Percentiles rank a stretch among this genome's conserved stretches.
Conservation (phyloP, 768 basidiomycete species). For the Lentinus tigrinus region DNA sequence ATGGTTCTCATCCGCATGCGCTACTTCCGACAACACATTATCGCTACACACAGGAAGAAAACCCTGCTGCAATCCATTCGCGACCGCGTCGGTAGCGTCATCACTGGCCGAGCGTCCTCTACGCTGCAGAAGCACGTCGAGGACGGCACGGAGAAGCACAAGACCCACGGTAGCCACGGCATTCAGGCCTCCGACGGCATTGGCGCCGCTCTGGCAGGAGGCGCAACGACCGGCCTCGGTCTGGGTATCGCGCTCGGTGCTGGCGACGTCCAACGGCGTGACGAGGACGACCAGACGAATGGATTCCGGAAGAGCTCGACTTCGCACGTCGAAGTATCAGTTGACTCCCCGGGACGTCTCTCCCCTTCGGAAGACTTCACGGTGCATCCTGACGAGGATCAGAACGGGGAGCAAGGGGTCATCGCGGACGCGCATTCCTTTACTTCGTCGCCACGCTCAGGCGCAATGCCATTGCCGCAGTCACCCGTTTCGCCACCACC, state of each 20-base stretch:
- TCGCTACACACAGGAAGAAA: constrained; percentile 13
- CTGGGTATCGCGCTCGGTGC: constrained; percentile 11
- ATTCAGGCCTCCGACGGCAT: constrained; percentile 21
- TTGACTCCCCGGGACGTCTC: constrained; percentile 1
- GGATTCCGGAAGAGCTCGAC: constrained; percentile 1
- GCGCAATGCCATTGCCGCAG: constrained; percentile 24
- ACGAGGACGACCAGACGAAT: background rate
- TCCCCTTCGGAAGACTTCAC: constrained; percentile 12
- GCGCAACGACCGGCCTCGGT: constrained; percentile 19
- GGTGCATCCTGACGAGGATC: constrained; percentile 4
- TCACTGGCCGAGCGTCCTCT: background rate
- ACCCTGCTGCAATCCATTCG: constrained; percentile 10
- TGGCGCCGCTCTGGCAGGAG: constrained; percentile 23
- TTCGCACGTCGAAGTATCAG: background rate
- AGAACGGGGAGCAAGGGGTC: constrained; percentile 11
- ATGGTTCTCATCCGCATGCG: constrained; percentile 67
- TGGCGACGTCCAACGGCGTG: background rate
- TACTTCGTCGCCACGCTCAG: constrained; percentile 34
- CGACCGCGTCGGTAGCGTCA: background rate
- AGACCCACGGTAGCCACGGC: constrained; percentile 1
- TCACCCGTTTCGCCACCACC: constrained; percentile 13
- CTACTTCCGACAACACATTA: constrained; percentile 23
- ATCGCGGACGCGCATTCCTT: constrained; percentile 31
- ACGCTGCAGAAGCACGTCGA: constrained; percentile 4
- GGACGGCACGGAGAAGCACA: constrained; percentile 1